phyloP scores from a whole-genome alignment of 2,329 filamentous ascomycete species.

The Fusarium sambucinum region DNA sequence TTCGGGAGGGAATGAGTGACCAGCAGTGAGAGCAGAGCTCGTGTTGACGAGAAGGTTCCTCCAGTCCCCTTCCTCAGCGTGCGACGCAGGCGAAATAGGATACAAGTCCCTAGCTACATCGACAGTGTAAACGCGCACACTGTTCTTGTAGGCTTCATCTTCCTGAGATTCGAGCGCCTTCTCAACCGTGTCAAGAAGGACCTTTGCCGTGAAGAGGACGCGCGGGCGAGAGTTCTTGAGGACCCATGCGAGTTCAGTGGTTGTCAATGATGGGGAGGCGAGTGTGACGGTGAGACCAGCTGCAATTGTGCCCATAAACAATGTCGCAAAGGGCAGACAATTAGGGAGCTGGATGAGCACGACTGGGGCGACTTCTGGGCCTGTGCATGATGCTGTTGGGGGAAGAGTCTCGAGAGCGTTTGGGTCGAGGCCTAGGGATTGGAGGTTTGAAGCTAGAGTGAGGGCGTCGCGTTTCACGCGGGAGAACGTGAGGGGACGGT shows the following conservation, averaged over 20 bases:
- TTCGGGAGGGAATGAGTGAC: slow-evolving; percentile 53
- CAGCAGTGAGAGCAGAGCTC: slow-evolving; percentile 60
- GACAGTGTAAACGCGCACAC: slow-evolving; percentile 71
- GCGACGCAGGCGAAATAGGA: slow-evolving; percentile 44
- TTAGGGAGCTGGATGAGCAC: slow-evolving; percentile 59
- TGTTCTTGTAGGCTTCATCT: slow-evolving; percentile 50
- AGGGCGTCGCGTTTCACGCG: slow-evolving; percentile 53
- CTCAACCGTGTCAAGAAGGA: slow-evolving; percentile 51
- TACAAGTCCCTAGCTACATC: slow-evolving; percentile 53
- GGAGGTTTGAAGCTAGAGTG: slow-evolving; percentile 53
- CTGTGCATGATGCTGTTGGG: slow-evolving; percentile 54
- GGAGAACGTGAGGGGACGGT: slow-evolving; percentile 53
- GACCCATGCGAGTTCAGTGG: slow-evolving; percentile 57
- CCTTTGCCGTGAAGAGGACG: slow-evolving; percentile 53
- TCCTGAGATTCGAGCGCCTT: slow-evolving; percentile 52
- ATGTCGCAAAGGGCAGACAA: slow-evolving; percentile 54
- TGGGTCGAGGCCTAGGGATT: slow-evolving; percentile 53
- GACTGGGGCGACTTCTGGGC: slow-evolving; percentile 56
- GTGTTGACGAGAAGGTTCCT: slow-evolving; percentile 65
- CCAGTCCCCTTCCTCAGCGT: slow-evolving; percentile 63
- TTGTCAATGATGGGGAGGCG: slow-evolving; percentile 56
- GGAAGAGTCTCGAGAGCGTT: slow-evolving; percentile 52
- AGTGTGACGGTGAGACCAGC: slow-evolving; percentile 57
- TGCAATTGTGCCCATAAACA: slow-evolving; percentile 55
- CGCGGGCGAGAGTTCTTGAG: slow-evolving; percentile 56